phyloP scores from a whole-genome alignment of 768 basidiomycete genomes.

The Flagelloscypha sp. region DNA sequence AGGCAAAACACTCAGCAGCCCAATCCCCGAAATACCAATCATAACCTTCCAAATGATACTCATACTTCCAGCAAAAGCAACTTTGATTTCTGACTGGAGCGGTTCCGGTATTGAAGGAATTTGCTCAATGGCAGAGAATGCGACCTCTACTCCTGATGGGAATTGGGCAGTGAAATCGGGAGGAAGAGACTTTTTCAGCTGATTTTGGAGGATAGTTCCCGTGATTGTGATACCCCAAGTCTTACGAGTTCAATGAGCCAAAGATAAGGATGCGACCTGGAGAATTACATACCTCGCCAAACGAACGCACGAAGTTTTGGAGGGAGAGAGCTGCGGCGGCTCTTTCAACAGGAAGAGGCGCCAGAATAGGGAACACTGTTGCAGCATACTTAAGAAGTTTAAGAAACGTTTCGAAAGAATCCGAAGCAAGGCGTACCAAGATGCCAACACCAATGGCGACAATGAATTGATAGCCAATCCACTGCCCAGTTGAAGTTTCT shows the following conservation, averaged over 20 bases:
- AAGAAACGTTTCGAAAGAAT: no score
- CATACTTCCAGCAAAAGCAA: conserved; percentile 34
- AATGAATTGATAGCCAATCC: conserved; percentile 19
- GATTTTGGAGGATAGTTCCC: conserved; percentile 42
- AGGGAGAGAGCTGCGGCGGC: conserved; percentile 39
- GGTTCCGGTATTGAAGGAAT: conserved; percentile 28
- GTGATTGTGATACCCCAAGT: conserved; percentile 46
- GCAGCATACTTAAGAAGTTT: no score
- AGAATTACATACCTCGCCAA: conserved; percentile 21
- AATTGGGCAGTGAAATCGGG: conserved; percentile 25
- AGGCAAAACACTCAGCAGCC: conserved; percentile 23
- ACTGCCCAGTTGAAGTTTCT: conserved; percentile 15
- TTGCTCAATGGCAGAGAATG: conserved; percentile 39
- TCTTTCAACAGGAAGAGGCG: conserved; percentile 30
- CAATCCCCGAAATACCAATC: conserved; percentile 29
- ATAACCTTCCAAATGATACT: conserved; percentile 34
- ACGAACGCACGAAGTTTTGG: conserved; percentile 28
- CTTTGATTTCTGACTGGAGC: conserved; percentile 24
- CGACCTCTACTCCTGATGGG: conserved; percentile 29
- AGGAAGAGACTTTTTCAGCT: conserved; percentile 34
- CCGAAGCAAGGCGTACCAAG: no score
- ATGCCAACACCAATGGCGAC: conserved; percentile 19
- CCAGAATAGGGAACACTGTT: conserved; percentile 37
- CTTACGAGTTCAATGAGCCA: conserved; percentile 22
- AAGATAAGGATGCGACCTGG: neutral